Percentiles rank a stretch among this genome's conserved stretches.
Conservation (phyloP, 73 alveolate species). For the Diophrys sp. region DNA sequence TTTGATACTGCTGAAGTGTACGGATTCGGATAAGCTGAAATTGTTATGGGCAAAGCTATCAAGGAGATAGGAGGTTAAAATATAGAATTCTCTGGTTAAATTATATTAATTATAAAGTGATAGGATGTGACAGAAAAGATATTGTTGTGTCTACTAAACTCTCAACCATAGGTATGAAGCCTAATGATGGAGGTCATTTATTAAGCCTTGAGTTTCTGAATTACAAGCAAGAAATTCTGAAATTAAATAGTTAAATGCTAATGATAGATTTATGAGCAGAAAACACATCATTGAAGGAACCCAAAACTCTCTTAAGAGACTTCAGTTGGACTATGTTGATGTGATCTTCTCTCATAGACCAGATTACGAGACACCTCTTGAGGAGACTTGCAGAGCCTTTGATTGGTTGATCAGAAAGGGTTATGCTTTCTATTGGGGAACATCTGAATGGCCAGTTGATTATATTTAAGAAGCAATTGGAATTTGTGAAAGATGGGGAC, state of each 20-base stretch:
- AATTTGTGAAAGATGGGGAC: conserved; percentile 71
- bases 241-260: too few species aligned
- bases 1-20: conserved; percentile 50
- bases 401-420: conserved; percentile 64
- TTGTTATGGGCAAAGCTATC: conserved; percentile 39
- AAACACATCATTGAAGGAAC: conserved; percentile 86
- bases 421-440: conserved; percentile 63
- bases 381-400: too few species aligned
- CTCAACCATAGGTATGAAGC: conserved; percentile 4
- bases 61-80: too few species aligned
- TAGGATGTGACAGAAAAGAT: conserved; percentile 28
- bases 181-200: too few species aligned
- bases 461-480: conserved; percentile 64
- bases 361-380: conserved; percentile 84
- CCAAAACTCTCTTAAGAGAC: conserved; percentile 78
- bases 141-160: conserved; percentile 39
- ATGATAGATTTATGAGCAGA: conserved; percentile 74
- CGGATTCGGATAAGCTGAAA: conserved; percentile 48
- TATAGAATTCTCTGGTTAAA: too few species aligned
- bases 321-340: conserved; percentile 87
- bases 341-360: conserved; percentile 68
- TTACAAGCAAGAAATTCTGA: too few species aligned
- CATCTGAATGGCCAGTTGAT: conserved; percentile 55
- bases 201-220: too few species aligned
- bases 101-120: too few species aligned